These are phyloP conservation scores for Camillea tinctor DNA, from an alignment of 2,329 filamentous ascomycete genomes.

Conservation along the genomic window DNA sequence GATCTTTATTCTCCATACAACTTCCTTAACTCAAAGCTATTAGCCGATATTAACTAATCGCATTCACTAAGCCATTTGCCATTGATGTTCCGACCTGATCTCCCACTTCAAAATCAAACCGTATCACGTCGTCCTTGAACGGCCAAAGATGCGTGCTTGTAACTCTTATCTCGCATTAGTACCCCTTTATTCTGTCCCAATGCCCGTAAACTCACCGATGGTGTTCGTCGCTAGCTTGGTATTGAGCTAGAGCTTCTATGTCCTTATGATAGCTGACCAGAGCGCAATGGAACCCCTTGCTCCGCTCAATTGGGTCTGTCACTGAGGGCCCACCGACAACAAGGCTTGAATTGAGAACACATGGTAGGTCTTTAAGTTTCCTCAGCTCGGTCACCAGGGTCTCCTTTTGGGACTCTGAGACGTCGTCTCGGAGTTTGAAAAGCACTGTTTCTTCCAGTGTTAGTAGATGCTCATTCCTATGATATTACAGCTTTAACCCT, in stretches of 20 bases:
- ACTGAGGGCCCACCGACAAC: slow-evolving; percentile 53
- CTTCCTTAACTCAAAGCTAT: no score
- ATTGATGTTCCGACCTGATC: slow-evolving; percentile 3
- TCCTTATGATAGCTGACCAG: slow-evolving; percentile 52
- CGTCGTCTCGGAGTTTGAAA: slow-evolving; percentile 11
- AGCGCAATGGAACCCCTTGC: slow-evolving; percentile 52
- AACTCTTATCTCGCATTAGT: slow-evolving; percentile 37
- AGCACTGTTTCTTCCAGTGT: slow-evolving; percentile 2
- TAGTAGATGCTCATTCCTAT: neutral
- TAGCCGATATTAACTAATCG: neutral
- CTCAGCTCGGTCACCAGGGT: slow-evolving; percentile 48
- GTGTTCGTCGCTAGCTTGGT: slow-evolving; percentile 53
- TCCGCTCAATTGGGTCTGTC: slow-evolving; percentile 49
- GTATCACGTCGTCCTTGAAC: slow-evolving; percentile 50
- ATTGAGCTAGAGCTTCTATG: slow-evolving; percentile 44
- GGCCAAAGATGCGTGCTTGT: slow-evolving; percentile 51
- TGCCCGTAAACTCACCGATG: slow-evolving; percentile 39
- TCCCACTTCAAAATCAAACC: slow-evolving; percentile 51
- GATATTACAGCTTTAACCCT: neutral
- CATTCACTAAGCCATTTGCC: neutral
- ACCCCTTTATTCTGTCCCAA: neutral
- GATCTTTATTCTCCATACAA: no score
- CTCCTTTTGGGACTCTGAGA: slow-evolving; percentile 34
- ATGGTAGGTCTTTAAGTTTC: slow-evolving; percentile 46
- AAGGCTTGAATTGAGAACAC: slow-evolving; percentile 47